Conservation (phyloP, 305 asterid species). For the Solanum hybrid region DNA sequence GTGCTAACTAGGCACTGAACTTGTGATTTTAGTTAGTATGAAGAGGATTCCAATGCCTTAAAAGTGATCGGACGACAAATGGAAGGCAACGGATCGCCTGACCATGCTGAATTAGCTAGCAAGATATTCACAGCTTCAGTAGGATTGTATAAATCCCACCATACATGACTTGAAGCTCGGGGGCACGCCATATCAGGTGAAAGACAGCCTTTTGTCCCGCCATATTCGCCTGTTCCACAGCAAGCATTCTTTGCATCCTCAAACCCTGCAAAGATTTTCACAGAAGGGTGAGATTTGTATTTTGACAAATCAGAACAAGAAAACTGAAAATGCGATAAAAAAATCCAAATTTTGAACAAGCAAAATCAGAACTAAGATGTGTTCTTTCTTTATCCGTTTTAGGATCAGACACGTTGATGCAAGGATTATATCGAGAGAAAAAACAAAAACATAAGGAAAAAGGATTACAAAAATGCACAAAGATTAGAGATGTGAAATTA, state of each 20-base stretch:
- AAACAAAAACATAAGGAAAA: not conserved
- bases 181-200: constrained; percentile 39
- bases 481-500: not conserved
- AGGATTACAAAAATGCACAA: not conserved
- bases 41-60: constrained; percentile 20
- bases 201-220: constrained; percentile 30
- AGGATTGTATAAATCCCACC: constrained; percentile 66
- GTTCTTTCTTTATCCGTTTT: not conserved
- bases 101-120: constrained; percentile 48
- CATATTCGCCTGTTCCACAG: constrained; percentile 37
- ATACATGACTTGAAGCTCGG: constrained; percentile 31
- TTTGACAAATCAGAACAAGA: not conserved
- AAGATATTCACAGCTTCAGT: constrained; percentile 41
- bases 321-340: not conserved
- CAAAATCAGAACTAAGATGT: not conserved
- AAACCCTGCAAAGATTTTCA: constrained; percentile 26
- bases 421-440: not conserved
- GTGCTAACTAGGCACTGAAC: not conserved
- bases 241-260: constrained; percentile 45
- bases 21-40: not conserved
- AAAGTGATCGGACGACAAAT: constrained; percentile 48
- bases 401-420: not conserved
- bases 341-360: not conserved
- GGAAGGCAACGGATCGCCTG: constrained; percentile 30
- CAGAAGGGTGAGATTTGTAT: not conserved